Evolutionary conservation across 345 rosid genomes (phyloP).

Genomic region (Iberis pinnata): DNA sequence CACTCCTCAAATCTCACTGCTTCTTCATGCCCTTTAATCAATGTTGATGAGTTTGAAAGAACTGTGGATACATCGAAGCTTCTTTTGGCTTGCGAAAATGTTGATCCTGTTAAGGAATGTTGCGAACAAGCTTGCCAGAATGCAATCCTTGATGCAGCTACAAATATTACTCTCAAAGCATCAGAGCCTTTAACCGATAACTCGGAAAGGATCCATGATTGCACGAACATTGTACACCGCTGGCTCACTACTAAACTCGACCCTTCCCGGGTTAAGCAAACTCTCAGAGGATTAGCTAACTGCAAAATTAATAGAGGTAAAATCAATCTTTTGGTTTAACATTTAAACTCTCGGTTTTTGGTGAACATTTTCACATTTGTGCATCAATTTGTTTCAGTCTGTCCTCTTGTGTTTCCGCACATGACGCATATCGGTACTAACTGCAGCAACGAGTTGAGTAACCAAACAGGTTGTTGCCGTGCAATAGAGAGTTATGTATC

Average conservation of each 20-base stretch:
- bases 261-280: conserved; percentile 54
- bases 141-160: conserved; percentile 81
- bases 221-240: conserved; percentile 63
- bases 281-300: conserved; percentile 74
- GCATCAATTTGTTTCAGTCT: conserved; percentile 52
- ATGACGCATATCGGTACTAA: conserved; percentile 57
- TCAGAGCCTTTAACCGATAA: conserved; percentile 50
- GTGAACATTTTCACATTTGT: background rate
- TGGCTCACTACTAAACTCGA: conserved; percentile 82
- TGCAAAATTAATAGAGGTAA: conserved; percentile 84
- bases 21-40: conserved; percentile 76
- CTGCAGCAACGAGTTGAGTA: conserved; percentile 49
- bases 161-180: conserved; percentile 50
- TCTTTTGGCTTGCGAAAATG: conserved; percentile 63
- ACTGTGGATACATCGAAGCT: conserved; percentile 60
- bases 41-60: conserved; percentile 60
- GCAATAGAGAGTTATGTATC: conserved; percentile 80
- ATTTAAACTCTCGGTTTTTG: background rate
- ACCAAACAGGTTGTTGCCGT: conserved; percentile 57
- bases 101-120: conserved; percentile 90
- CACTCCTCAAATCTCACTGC: conserved; percentile 69
- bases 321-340: too few species aligned
- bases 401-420: conserved; percentile 80
- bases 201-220: conserved; percentile 57
- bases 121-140: conserved; percentile 72